These are phyloP conservation scores for Cyanidioschyzon merolae DNA, from an alignment of 23 red algal genomes.

Conservation along the genomic window DNA sequence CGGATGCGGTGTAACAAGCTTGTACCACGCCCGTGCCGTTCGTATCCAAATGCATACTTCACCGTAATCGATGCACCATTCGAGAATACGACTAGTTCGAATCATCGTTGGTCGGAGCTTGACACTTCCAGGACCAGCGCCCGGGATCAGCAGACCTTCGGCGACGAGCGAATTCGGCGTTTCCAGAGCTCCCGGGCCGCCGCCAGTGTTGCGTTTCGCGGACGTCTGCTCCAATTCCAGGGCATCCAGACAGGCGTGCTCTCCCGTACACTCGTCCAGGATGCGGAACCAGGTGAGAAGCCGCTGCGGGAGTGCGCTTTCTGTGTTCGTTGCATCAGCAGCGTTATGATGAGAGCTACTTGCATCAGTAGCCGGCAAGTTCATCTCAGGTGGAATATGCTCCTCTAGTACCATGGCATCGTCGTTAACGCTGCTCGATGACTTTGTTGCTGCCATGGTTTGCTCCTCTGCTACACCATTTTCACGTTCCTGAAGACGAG, in stretches of 20 bases:
- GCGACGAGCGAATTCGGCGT: not conserved
- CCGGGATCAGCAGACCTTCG: not conserved
- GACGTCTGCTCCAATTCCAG: not conserved
- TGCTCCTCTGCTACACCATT: too few relatives aligned
- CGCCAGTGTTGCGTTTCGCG: not conserved
- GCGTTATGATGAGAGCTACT: not conserved
- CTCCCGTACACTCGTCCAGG: not conserved
- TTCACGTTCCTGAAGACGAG: too few relatives aligned
- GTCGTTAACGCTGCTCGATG: too few relatives aligned
- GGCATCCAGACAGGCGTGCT: not conserved
- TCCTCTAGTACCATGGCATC: not conserved
- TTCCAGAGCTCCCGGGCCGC: not conserved
- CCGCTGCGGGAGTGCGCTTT: not conserved
- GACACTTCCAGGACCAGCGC: not conserved
- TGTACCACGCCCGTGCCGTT: constrained; percentile 2
- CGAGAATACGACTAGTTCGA: not conserved
- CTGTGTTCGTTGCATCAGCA: not conserved
- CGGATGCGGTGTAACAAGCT: constrained; percentile 9
- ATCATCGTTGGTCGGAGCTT: not conserved
- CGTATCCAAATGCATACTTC: constrained; percentile 14
- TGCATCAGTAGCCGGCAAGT: not conserved
- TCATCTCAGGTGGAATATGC: constrained; percentile 3
- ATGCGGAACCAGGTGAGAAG: constrained; percentile 12
- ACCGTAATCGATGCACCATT: constrained; percentile 17
- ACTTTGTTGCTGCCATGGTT: too few relatives aligned